These are phyloP conservation scores for Lojkania enalia DNA, from an alignment of 2,329 filamentous ascomycete genomes.

Conservation along the genomic window DNA sequence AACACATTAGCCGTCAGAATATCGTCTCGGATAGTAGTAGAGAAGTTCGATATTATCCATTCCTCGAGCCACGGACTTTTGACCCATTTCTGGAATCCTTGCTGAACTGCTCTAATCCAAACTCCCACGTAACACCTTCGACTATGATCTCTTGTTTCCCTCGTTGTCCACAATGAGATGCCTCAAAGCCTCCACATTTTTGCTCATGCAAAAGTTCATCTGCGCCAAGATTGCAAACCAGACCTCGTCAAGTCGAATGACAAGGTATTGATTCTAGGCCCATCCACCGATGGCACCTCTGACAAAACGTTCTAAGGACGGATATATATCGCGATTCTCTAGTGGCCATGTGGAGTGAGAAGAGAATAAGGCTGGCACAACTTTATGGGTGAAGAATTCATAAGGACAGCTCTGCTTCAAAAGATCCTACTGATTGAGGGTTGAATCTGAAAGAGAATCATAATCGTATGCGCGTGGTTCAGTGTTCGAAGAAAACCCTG, in stretches of 20 bases:
- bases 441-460: background rate
- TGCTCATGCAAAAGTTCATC: constrained; percentile 18
- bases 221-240: constrained; percentile 17
- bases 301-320: constrained; percentile 14
- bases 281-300: constrained; percentile 12
- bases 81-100: constrained; percentile 40
- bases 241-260: constrained; percentile 19
- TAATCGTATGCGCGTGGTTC: constrained; percentile 10
- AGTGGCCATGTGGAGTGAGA: background rate
- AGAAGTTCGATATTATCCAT: constrained; percentile 52
- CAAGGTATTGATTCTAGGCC: constrained; percentile 16
- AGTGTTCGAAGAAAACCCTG: constrained; percentile 9
- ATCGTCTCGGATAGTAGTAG: constrained; percentile 47
- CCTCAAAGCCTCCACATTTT: constrained; percentile 11
- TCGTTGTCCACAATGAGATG: constrained; percentile 35
- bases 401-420: constrained; percentile 6
- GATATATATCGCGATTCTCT: constrained; percentile 6
- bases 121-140: constrained; percentile 1
- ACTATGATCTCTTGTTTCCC: constrained; percentile 14
- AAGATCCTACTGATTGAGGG: background rate
- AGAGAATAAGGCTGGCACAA: constrained; percentile 6
- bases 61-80: constrained; percentile 44
- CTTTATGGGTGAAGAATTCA: constrained; percentile 1
- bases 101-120: constrained; percentile 1
- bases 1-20: constrained; percentile 48